Percentiles rank a stretch among this genome's conserved stretches.
Evolutionary conservation across 1,284 basidiomycete species (phyloP).

Genomic region (Microbotryum lychnidis-dioicae): DNA sequence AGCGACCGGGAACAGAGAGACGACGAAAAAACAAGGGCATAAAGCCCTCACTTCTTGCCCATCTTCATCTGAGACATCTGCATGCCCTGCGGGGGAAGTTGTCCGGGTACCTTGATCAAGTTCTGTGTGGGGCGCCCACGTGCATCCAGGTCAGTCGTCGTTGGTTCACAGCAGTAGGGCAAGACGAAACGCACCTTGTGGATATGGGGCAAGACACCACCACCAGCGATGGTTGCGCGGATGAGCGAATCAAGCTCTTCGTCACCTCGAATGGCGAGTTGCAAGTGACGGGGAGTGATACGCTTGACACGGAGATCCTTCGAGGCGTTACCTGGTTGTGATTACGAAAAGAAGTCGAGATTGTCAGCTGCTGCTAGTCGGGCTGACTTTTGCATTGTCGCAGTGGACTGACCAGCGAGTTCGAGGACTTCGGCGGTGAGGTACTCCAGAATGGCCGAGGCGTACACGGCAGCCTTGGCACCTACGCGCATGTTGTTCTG

Average conservation of each 20-base stretch:
- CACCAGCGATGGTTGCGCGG: constrained; percentile 55
- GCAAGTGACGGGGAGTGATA: constrained; percentile 87
- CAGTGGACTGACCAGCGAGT: constrained; percentile 58
- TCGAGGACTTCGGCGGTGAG: constrained; percentile 84
- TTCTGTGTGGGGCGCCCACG: background rate
- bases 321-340: constrained; percentile 72
- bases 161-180: background rate
- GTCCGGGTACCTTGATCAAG: constrained; percentile 3
- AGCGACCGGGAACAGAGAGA: no score
- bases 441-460: constrained; percentile 83
- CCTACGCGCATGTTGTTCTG: constrained; percentile 89
- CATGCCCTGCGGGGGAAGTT: background rate
- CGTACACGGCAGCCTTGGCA: constrained; percentile 85
- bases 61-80: no score
- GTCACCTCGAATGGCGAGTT: constrained; percentile 90
- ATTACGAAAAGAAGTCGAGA: background rate
- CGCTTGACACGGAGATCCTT: constrained; percentile 94
- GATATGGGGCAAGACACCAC: constrained; percentile 92
- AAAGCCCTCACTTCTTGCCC: no score
- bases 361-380: background rate
- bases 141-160: background rate
- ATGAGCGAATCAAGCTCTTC: constrained; percentile 66
- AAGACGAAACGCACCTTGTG: constrained; percentile 55
- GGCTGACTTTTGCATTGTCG: background rate
- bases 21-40: no score